A percentile compares a stretch with the other conserved stretches of the same genome.
phyloP scores from a whole-genome alignment of 345 rosid genomes.

The Aurinia saxatilis region DNA sequence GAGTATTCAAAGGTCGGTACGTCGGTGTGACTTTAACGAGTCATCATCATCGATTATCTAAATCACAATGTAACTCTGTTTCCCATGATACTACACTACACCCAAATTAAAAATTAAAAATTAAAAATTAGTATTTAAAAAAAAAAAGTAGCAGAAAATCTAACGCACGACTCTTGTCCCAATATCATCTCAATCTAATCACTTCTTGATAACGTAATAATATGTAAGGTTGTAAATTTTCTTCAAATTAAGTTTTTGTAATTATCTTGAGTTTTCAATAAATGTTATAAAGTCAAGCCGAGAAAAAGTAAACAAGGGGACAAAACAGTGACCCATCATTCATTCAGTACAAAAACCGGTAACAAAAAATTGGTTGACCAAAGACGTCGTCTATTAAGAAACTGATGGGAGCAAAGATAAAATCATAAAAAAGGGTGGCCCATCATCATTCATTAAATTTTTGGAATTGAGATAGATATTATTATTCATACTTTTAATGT shows the following conservation, averaged over 20 bases:
- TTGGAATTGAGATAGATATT: not conserved
- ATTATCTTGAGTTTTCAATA: no score
- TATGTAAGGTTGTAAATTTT: no score
- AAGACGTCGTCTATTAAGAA: slow-evolving; percentile 6
- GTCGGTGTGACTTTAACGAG: slow-evolving; percentile 19
- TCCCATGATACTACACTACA: not conserved
- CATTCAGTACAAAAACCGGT: not conserved
- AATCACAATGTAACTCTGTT: slow-evolving; percentile 3
- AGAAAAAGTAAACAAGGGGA: not conserved
- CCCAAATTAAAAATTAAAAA: no score
- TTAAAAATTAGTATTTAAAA: not conserved
- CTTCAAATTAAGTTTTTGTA: no score
- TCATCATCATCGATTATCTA: slow-evolving; percentile 1
- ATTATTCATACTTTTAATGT: not conserved
- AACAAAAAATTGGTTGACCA: not conserved
- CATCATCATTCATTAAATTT: not conserved
- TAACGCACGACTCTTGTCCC: slow-evolving; percentile 7
- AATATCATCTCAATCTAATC: not conserved
- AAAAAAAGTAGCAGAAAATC: not conserved
- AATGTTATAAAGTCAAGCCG: not conserved
- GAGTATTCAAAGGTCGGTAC: slow-evolving; percentile 12
- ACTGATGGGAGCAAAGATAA: slow-evolving; percentile 11
- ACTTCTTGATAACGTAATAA: no score
- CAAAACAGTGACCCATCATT: no score
- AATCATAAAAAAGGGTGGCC: not conserved